Conservation (phyloP, 371 early-diverging fungal species). For the Gilbertella persicaria region DNA sequence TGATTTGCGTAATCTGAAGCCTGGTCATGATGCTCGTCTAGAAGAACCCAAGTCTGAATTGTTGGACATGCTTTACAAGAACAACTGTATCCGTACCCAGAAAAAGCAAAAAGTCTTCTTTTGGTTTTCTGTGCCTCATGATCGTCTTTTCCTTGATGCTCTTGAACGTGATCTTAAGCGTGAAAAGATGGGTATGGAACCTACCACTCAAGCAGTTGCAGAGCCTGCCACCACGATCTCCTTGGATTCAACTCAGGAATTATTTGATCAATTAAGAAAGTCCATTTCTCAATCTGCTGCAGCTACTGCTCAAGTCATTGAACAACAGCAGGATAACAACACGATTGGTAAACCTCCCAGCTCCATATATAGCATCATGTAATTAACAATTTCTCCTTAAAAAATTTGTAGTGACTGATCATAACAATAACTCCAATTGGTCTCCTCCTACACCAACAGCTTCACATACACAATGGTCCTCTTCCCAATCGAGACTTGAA, state of each 20-base stretch:
- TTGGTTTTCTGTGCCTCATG: constrained; percentile 99
- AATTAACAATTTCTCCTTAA: neutral
- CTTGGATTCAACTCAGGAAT: constrained; percentile 63
- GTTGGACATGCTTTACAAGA: constrained; percentile 96
- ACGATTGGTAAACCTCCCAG: constrained; percentile 3
- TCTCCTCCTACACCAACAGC: neutral
- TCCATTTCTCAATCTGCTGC: constrained; percentile 40
- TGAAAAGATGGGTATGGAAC: constrained; percentile 84
- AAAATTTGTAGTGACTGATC: neutral
- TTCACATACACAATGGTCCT: constrained; percentile 14
- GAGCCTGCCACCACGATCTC: constrained; percentile 65
- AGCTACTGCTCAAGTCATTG: constrained; percentile 35
- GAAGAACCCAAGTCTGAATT: constrained; percentile 97
- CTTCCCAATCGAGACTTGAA: constrained; percentile 25
- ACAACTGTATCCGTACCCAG: constrained; percentile 98
- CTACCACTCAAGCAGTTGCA: constrained; percentile 71
- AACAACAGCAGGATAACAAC: constrained; percentile 16
- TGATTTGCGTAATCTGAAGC: constrained; percentile 98
- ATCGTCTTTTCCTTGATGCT: constrained; percentile 96
- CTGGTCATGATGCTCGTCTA: constrained; percentile 95
- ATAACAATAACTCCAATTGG: neutral
- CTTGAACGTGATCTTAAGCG: constrained; percentile 98
- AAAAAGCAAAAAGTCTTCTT: constrained; percentile 99
- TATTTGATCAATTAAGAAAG: constrained; percentile 61
- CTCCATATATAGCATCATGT: neutral